Base-by-base conservation (phyloP, 164 flowering plant genomes). In the Cinnamomum chago region DNA sequence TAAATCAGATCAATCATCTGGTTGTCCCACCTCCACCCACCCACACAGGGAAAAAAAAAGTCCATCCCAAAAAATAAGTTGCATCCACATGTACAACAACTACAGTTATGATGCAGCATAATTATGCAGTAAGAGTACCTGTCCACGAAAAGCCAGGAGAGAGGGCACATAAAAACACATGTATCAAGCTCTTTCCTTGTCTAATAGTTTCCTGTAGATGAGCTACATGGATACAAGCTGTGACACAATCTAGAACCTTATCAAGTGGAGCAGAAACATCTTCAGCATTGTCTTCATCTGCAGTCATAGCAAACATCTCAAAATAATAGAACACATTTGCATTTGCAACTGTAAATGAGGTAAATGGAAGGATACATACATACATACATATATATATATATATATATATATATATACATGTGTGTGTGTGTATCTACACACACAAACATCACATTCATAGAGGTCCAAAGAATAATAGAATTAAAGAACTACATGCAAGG, bases 121-220 rank as follows among this genome's bases (percentile, higher is more conserved):
- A 6, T 17, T 5, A 72, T 28, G 65, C n/a, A 67, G 76, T 18
- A 20, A 47, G 70, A 30, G 50, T 86, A 93, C 99, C 98, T 75
- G 86, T 87, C 98, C 98, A 93, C 23, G 85, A 79, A 72, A 86
- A 78, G 27, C 80, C 85, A 65, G 94, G 88, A 12, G 89, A 83
- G 24, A 93, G 74, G 65, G 87, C 83, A 65, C 75, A 67, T 13
- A 76, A 60, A 28, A 86, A 76, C 27, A 91, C 78, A 77, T 84
- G 77, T 67, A 88, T 76, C 78, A 95, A 83, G 73, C 83, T 81
- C 82, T 87, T 80, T 79, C 84, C 80, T 70, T 86, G 94, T 28
- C 85, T 85, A 68, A 93, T 71, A 67, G 92, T 78, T 82, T 91
- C 91, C 75, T 77, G 72, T 58, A 83, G 33, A 74, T 71, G 73